Evolutionary conservation across 2,329 filamentous ascomycete species (phyloP), one percentile per base, ranked within the genome.

Genomic region (Colletotrichum echinochloae): DNA sequence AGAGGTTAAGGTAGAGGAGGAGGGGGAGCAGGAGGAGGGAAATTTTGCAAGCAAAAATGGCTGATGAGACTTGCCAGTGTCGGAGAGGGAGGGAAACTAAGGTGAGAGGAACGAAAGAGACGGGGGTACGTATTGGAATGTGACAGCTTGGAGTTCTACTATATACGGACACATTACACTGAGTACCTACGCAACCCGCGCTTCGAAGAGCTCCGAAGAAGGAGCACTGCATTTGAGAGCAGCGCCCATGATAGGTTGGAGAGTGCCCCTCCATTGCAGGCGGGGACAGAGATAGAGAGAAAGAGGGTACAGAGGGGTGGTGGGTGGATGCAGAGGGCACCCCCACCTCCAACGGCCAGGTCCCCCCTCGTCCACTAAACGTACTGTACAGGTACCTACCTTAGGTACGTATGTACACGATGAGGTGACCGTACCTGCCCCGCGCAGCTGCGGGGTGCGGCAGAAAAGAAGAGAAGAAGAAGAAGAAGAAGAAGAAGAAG

Each of bases 191-290:
- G 23, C n/a, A 61, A 14, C 59, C 44, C 46, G 39, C 59, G 59
- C 30, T n/a, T 61, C n/a, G n/a, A 61, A 61, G 44, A 61, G 59
- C 59, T 61, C 59, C 57, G 57, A 60, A 49, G 44, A 49, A 60
- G 59, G 59, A 60, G 51, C 51, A 12, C 35, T 30, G 51, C 51
- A 33, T 54, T 20, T 37, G 18, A 37, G 41, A 30, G 57, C 44
- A n/a, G 30, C 44, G 49, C 5, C 57, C n/a, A 49, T 61, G 59
- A 61, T 61, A 51, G 44, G 59, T 61, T 61, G 44, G 59, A 33
- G 30, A 61, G 16, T 61, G 59, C 59, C 59, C 59, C 59, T 61
- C 59, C 59, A 61, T 61, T 61, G 30, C 44, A 48, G 44, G 30
- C n/a, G 20, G 9, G 39, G 16, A 33, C 28, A 56, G 18, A 59